Conservation (phyloP, 2,329 filamentous ascomycete species). For the Chaetomium globosum region DNA sequence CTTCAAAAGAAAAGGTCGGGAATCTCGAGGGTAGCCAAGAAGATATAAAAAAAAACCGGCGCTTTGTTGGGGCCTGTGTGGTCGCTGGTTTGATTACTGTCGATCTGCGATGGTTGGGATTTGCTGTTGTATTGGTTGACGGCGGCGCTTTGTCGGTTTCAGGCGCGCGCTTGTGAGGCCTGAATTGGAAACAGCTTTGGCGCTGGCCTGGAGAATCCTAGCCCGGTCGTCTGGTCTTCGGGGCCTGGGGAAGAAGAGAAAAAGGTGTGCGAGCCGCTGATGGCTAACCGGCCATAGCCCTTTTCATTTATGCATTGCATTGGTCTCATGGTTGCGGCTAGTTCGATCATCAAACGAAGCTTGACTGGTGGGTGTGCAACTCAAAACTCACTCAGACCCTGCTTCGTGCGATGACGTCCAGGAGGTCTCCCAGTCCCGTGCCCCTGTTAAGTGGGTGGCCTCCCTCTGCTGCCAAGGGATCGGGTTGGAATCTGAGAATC, state of each 20-base stretch:
- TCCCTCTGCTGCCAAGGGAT: background rate
- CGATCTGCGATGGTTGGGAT: conserved; percentile 16
- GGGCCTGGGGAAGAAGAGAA: conserved; percentile 14
- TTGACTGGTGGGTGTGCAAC: conserved; percentile 9
- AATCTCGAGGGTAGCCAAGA: background rate
- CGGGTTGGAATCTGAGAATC: background rate
- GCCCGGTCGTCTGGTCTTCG: conserved; percentile 19
- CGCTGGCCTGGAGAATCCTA: conserved; percentile 24
- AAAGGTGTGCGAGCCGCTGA: conserved; percentile 8
- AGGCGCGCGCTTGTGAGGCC: conserved; percentile 33
- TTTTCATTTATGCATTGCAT: conserved; percentile 27
- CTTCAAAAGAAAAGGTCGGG: background rate
- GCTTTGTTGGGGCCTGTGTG: conserved; percentile 25
- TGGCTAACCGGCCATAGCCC: conserved; percentile 8
- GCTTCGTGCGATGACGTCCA: conserved; percentile 23
- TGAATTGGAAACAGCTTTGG: conserved; percentile 30
- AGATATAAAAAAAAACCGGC: conserved; percentile 23
- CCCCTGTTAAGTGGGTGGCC: conserved; percentile 9
- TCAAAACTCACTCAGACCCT: background rate
- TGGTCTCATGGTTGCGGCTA: conserved; percentile 28
- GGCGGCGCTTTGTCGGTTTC: conserved; percentile 33
- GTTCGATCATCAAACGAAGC: conserved; percentile 21
- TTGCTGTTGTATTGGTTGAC: conserved; percentile 31
- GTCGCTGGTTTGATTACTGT: conserved; percentile 20
- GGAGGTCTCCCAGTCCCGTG: conserved; percentile 2